phyloP scores from a whole-genome alignment of 140 eudicot genomes.

The Erigeron philadelphicus region DNA sequence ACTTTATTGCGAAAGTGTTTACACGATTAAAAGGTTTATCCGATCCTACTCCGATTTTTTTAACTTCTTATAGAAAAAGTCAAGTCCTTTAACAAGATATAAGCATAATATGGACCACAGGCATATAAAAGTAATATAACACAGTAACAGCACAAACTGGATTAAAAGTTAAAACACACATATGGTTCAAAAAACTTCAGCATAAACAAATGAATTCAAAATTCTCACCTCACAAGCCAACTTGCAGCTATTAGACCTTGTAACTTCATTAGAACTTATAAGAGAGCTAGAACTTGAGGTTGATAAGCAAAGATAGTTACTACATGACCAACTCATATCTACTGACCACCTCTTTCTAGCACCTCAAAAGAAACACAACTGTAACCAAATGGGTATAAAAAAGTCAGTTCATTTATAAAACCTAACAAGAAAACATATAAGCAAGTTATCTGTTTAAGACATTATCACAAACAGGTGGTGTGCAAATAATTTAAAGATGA shows the following conservation, averaged over 20 bases:
- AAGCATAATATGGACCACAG: too few relatives aligned
- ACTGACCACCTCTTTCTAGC: slow-evolving; percentile 18
- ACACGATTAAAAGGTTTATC: too few relatives aligned
- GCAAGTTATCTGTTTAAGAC: slow-evolving; percentile 20
- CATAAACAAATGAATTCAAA: not conserved
- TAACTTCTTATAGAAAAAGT: too few relatives aligned
- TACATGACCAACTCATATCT: slow-evolving; percentile 55
- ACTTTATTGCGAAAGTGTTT: too few relatives aligned
- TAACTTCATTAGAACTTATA: slow-evolving; percentile 17
- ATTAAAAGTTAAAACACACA: slow-evolving; percentile 3
- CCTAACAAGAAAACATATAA: not conserved
- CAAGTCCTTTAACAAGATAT: too few relatives aligned
- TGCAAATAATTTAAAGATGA: not conserved
- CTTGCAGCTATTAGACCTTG: slow-evolving; percentile 23
- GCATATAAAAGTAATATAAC: too few relatives aligned
- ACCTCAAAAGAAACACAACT: slow-evolving; percentile 22
- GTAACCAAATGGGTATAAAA: slow-evolving; percentile 24
- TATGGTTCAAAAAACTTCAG: slow-evolving; percentile 13
- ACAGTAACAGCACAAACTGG: not conserved
- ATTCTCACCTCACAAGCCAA: slow-evolving; percentile 36
- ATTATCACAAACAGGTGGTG: slow-evolving; percentile 38
- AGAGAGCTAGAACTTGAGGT: slow-evolving; percentile 2
- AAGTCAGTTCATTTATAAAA: slow-evolving; percentile 6
- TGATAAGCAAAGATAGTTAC: slow-evolving; percentile 33
- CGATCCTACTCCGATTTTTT: too few relatives aligned